Evolutionary conservation across 306 rosid genomes (phyloP).

Genomic region (Elaeagnus macrophylla): DNA sequence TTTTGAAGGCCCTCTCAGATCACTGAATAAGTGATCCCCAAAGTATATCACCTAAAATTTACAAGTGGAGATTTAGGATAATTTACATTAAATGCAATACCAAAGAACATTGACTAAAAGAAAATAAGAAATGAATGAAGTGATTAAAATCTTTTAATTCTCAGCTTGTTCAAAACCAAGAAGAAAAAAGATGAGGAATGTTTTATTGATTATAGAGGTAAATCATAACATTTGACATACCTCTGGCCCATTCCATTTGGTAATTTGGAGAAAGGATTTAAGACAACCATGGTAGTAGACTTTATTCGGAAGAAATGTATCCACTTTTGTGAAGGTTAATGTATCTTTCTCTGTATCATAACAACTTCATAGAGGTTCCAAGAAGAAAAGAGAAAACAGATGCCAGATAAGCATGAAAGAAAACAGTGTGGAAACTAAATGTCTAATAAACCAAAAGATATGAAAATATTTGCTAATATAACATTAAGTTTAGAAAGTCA

Average conservation of each 20-base stretch:
- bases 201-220: constrained; percentile 10
- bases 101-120: constrained; percentile 9
- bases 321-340: constrained; percentile 82
- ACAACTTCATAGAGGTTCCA: constrained; percentile 47
- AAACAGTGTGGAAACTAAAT: too few species aligned
- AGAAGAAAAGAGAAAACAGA: constrained; percentile 15
- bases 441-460: too few species aligned
- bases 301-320: constrained; percentile 62
- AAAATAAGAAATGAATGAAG: constrained; percentile 2
- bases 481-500: background rate
- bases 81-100: constrained; percentile 12
- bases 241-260: constrained; percentile 97
- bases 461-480: background rate
- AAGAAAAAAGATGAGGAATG: constrained; percentile 8
- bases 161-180: constrained; percentile 4
- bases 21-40: constrained; percentile 96
- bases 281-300: constrained; percentile 90
- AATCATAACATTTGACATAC: constrained; percentile 30
- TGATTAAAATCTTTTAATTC: constrained; percentile 14
- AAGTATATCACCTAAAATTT: constrained; percentile 81
- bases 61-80: background rate
- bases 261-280: constrained; percentile 81
- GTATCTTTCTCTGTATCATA: constrained; percentile 73
- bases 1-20: constrained; percentile 92
- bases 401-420: constrained; percentile 2